Percentiles rank a stretch among this genome's conserved stretches.
Evolutionary conservation across 1,139 yeast genomes (phyloP).

Genomic region (Suhomyces terraborum): DNA sequence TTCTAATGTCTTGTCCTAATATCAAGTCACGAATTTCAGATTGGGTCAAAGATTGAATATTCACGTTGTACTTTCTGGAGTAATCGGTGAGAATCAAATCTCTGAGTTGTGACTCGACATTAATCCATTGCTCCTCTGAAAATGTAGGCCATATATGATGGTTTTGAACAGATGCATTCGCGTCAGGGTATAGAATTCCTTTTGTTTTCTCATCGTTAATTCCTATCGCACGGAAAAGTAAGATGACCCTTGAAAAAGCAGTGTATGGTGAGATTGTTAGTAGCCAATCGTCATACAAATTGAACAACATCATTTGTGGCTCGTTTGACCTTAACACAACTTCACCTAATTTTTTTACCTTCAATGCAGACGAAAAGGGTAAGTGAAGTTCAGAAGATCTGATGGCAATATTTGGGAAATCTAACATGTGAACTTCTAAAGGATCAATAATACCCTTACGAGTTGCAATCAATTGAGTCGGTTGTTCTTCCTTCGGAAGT

Average conservation of each 20-base stretch:
- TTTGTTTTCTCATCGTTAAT: constrained; percentile 78
- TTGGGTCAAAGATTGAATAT: constrained; percentile 85
- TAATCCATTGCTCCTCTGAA: constrained; percentile 87
- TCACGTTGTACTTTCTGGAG: constrained; percentile 81
- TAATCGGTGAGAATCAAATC: constrained; percentile 86
- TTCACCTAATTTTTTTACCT: constrained; percentile 78
- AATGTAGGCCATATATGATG: constrained; percentile 95
- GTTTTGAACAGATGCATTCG: constrained; percentile 64
- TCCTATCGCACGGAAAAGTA: constrained; percentile 77
- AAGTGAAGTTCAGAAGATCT: constrained; percentile 86
- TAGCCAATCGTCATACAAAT: constrained; percentile 94
- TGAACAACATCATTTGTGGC: constrained; percentile 89
- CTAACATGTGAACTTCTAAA: constrained; percentile 93
- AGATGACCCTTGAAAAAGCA: constrained; percentile 85
- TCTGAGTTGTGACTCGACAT: constrained; percentile 81
- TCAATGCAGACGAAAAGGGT: constrained; percentile 87
- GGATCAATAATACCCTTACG: constrained; percentile 94
- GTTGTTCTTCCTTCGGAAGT: constrained; percentile 90
- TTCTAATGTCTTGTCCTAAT: constrained; percentile 89
- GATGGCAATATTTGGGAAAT: constrained; percentile 88
- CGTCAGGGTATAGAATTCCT: constrained; percentile 74
- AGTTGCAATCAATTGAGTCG: constrained; percentile 86
- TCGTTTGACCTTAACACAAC: constrained; percentile 84
- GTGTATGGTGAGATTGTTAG: constrained; percentile 82
- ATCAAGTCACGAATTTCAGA: constrained; percentile 92